phyloP scores from a whole-genome alignment of 257 asterid genomes.

The Asclepias syriaca region DNA sequence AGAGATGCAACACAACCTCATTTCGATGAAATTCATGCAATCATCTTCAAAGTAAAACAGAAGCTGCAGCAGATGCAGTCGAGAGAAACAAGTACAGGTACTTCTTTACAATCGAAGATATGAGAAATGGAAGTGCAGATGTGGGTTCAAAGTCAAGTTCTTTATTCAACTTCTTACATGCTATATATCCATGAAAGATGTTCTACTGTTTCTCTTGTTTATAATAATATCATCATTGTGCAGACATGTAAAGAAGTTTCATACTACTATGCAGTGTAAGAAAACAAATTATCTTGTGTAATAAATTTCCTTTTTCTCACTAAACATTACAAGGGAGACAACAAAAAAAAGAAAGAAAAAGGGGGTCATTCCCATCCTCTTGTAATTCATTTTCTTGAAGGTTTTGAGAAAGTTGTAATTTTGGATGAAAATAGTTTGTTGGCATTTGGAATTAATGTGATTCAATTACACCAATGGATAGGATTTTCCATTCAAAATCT shows the following conservation, averaged over 20 bases:
- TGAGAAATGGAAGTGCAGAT: background rate
- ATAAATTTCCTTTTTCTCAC: too few species aligned
- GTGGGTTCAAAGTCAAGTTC: background rate
- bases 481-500: too few species aligned
- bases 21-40: constrained; percentile 60
- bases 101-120: background rate
- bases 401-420: too few species aligned
- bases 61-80: constrained; percentile 30
- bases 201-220: background rate
- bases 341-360: too few species aligned
- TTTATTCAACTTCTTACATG: background rate
- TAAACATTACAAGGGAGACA: too few species aligned
- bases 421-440: too few species aligned
- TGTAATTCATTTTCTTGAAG: too few species aligned
- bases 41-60: constrained; percentile 35
- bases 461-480: too few species aligned
- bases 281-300: too few species aligned
- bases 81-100: background rate
- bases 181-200: background rate
- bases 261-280: background rate
- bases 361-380: too few species aligned
- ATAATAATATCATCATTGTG: background rate
- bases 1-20: constrained; percentile 65
- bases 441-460: too few species aligned
- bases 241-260: background rate